These are phyloP conservation scores for Chalciporus pseudorubinellus DNA, from an alignment of 768 basidiomycete species.

Conservation along the genomic window DNA sequence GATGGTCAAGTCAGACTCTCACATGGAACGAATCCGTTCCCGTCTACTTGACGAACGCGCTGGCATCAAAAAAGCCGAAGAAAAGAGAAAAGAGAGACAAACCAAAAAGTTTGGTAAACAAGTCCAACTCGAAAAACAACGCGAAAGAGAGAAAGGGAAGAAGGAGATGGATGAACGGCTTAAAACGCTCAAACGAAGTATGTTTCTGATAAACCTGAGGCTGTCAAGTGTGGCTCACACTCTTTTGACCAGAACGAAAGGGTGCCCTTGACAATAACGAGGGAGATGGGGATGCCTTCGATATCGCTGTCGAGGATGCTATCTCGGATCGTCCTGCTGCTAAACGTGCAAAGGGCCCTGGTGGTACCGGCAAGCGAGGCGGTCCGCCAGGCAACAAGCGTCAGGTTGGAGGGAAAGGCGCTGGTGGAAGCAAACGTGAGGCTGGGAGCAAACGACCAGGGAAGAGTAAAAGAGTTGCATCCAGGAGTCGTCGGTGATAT, in stretches of 20 bases:
- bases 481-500: conserved; percentile 35
- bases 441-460: conserved; percentile 52
- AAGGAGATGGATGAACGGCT: conserved; percentile 89
- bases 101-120: conserved; percentile 99
- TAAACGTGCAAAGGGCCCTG: conserved; percentile 43
- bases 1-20: conserved; percentile 96
- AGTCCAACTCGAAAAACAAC: conserved; percentile 91
- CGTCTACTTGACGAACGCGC: conserved; percentile 85
- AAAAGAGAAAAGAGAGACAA: conserved; percentile 87
- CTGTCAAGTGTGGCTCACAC: background rate
- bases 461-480: conserved; percentile 53
- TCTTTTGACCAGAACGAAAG: conserved; percentile 65
- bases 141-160: conserved; percentile 84
- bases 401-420: conserved; percentile 27
- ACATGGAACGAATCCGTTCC: conserved; percentile 96
- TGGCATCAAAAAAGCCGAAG: conserved; percentile 86
- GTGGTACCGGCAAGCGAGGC: conserved; percentile 30
- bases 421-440: conserved; percentile 17
- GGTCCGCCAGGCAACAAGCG: conserved; percentile 41
- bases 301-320: conserved; percentile 88
- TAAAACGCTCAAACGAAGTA: conserved; percentile 89
- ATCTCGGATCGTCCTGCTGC: conserved; percentile 67
- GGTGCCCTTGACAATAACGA: conserved; percentile 69
- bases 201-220: background rate
- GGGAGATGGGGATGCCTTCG: conserved; percentile 63